These are phyloP conservation scores for Metroxylon sagu DNA, from an alignment of 176 grass and related monocot species.

Conservation along the genomic window DNA sequence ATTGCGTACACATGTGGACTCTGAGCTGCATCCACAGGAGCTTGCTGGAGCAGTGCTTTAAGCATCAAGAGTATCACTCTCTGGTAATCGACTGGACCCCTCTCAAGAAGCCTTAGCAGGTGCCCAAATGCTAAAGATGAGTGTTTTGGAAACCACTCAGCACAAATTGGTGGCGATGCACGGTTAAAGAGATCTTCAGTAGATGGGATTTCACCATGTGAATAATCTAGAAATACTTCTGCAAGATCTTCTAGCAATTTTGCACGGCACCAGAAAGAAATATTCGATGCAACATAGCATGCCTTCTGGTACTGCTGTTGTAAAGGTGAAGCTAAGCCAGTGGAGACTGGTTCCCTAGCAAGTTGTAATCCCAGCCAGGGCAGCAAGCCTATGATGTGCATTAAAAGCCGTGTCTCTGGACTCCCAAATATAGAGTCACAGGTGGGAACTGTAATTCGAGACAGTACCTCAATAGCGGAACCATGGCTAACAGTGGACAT, in stretches of 20 bases:
- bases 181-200: conserved; percentile 63
- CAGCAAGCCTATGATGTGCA: conserved; percentile 89
- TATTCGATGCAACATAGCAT: conserved; percentile 78
- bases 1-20: conserved; percentile 79
- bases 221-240: conserved; percentile 65
- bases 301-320: conserved; percentile 86
- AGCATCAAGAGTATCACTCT: conserved; percentile 80
- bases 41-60: conserved; percentile 78
- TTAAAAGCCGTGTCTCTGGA: conserved; percentile 81
- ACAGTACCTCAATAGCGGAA: conserved; percentile 82
- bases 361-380: conserved; percentile 95
- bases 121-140: conserved; percentile 95
- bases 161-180: conserved; percentile 61
- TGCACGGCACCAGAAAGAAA: conserved; percentile 64
- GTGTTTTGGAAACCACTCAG: conserved; percentile 82
- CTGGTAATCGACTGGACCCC: conserved; percentile 84
- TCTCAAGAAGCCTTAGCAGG: conserved; percentile 85
- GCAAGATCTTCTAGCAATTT: conserved; percentile 59
- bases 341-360: conserved; percentile 26
- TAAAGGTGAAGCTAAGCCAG: conserved; percentile 34
- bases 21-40: conserved; percentile 75
- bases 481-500: conserved; percentile 84
- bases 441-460: conserved; percentile 78
- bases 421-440: conserved; percentile 94
- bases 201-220: conserved; percentile 43